phyloP scores from a whole-genome alignment of 495 filamentous ascomycete species.

The Copromyces sp. region DNA sequence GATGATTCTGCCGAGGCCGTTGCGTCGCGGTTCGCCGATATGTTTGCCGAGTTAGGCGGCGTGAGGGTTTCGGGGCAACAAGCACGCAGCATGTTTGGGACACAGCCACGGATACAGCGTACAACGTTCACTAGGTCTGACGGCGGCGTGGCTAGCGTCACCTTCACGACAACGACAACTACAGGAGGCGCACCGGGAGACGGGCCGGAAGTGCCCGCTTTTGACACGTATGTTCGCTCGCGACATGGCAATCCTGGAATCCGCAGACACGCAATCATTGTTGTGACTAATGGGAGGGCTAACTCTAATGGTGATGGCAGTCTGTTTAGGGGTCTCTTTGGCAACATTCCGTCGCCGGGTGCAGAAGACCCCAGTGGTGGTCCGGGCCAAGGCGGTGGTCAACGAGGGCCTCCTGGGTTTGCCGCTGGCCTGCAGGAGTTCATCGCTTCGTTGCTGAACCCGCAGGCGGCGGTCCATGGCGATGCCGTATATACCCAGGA shows the following conservation, averaged over 20 bases:
- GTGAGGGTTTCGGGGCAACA: background rate
- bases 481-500: slow-evolving; percentile 92
- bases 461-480: slow-evolving; percentile 47
- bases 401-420: slow-evolving; percentile 15
- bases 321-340: slow-evolving; percentile 10
- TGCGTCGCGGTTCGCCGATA: slow-evolving; percentile 31
- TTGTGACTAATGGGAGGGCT: background rate
- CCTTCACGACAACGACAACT: slow-evolving; percentile 18
- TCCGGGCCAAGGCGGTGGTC: slow-evolving; percentile 7
- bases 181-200: background rate
- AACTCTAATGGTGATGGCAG: background rate
- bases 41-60: slow-evolving; percentile 23
- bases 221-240: slow-evolving; percentile 9
- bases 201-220: slow-evolving; percentile 2
- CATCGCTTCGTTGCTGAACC: slow-evolving; percentile 46
- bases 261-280: background rate
- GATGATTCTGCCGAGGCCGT: slow-evolving; percentile 21
- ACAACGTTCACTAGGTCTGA: slow-evolving; percentile 14
- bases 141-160: slow-evolving; percentile 23
- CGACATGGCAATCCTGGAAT: background rate
- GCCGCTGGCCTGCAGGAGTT: slow-evolving; percentile 26
- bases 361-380: slow-evolving; percentile 2
- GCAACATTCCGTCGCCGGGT: slow-evolving; percentile 4
- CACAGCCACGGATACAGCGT: slow-evolving; percentile 6
- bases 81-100: background rate